A percentile compares a stretch with the other conserved stretches of the same genome.
These are phyloP conservation scores for Podila epigama DNA, from an alignment of 192 early-diverging fungal genomes.

Conservation along the genomic window DNA sequence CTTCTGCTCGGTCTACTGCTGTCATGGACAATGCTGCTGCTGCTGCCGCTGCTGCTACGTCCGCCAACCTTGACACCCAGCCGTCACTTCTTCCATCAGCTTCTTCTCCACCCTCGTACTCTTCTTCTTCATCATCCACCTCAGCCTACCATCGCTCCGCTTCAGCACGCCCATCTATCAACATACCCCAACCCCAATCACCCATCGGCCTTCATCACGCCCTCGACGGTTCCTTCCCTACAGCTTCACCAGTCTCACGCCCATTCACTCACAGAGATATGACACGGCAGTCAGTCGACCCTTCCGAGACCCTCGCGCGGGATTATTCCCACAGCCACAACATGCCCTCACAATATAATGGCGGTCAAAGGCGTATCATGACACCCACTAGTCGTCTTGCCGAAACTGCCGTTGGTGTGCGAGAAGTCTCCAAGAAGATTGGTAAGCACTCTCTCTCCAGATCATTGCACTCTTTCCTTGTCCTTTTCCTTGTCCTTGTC, in stretches of 20 bases:
- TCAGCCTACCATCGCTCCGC: not conserved
- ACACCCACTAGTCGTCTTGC: slow-evolving; percentile 54
- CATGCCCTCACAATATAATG: not conserved
- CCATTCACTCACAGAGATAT: not conserved
- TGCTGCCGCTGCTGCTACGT: not conserved
- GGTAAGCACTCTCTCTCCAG: slow-evolving; percentile 40
- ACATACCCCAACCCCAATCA: slow-evolving; percentile 25
- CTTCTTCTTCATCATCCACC: slow-evolving; percentile 6
- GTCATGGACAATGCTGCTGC: not conserved
- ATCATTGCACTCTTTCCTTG: not conserved
- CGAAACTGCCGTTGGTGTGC: slow-evolving; percentile 73
- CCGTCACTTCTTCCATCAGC: slow-evolving; percentile 5
- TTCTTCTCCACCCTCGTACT: not conserved
- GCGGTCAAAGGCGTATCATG: slow-evolving; percentile 39
- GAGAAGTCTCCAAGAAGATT: slow-evolving; percentile 75
- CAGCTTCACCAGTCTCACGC: not conserved
- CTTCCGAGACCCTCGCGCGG: slow-evolving; percentile 35
- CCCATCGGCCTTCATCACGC: slow-evolving; percentile 42
- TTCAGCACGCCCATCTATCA: slow-evolving; percentile 7
- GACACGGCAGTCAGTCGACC: slow-evolving; percentile 18
- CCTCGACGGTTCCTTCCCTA: slow-evolving; percentile 26
- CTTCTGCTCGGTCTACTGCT: not conserved
- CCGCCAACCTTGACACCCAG: not conserved
- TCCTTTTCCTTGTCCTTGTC: not conserved
- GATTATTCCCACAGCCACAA: not conserved